Evolutionary conservation across 345 rosid genomes (phyloP).

Genomic region (Brassica rapa): DNA sequence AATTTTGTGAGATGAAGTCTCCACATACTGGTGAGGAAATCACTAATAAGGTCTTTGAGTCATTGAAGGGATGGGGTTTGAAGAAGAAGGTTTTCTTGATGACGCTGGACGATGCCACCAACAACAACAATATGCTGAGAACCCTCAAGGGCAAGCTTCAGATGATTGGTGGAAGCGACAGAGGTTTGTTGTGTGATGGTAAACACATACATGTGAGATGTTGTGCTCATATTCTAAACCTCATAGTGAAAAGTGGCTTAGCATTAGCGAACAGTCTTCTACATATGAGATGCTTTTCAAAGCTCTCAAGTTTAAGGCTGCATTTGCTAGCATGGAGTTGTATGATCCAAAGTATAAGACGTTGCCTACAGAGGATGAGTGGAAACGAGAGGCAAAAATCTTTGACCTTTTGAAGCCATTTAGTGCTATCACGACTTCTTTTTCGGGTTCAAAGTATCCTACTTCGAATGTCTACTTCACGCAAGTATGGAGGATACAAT

Average conservation of each 20-base stretch:
- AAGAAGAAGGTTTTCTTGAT: background rate
- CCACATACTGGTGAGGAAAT: background rate
- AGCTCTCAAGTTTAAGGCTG: too few relatives aligned
- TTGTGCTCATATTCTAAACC: background rate
- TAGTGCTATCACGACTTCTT: too few relatives aligned
- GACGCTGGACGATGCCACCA: background rate
- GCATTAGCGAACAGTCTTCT: background rate
- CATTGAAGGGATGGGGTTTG: background rate
- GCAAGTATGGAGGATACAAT: too few relatives aligned
- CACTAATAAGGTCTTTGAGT: background rate
- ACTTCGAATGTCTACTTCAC: too few relatives aligned
- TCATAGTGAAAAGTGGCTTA: background rate
- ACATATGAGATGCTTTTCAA: background rate
- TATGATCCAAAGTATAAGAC: too few relatives aligned
- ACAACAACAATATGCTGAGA: background rate
- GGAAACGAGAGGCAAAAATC: too few relatives aligned
- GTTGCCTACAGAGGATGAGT: too few relatives aligned
- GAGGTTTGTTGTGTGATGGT: background rate
- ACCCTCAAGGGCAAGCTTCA: background rate
- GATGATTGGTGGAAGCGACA: background rate
- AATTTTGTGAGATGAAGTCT: background rate
- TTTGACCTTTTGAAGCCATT: too few relatives aligned
- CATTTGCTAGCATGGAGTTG: too few relatives aligned
- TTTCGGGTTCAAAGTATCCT: too few relatives aligned
- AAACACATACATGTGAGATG: background rate